Evolutionary conservation across 306 rosid genomes (phyloP).

Genomic region (Quercus robur): DNA sequence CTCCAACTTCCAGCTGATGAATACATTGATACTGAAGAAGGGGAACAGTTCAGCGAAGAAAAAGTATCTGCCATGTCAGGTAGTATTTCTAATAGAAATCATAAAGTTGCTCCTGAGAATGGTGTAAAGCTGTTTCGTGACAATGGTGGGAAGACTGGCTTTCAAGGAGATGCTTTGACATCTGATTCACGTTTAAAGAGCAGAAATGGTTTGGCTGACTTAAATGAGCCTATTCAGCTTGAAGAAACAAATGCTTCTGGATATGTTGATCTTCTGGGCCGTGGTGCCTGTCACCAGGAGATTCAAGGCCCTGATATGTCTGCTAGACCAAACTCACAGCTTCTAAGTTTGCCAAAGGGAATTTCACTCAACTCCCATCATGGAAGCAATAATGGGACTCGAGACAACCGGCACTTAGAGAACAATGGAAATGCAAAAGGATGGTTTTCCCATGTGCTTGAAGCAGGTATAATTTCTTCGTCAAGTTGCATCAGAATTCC

Average conservation of each 20-base stretch:
- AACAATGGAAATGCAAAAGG: slow-evolving; percentile 49
- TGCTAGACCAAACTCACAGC: slow-evolving; percentile 37
- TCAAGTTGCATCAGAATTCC: slow-evolving; percentile 9
- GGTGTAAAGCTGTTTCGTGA: slow-evolving; percentile 36
- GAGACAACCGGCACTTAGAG: slow-evolving; percentile 39
- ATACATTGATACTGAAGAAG: slow-evolving; percentile 76
- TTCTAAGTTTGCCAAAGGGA: slow-evolving; percentile 49
- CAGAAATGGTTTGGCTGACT: slow-evolving; percentile 68
- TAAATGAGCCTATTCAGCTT: slow-evolving; percentile 72
- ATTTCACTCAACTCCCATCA: slow-evolving; percentile 35
- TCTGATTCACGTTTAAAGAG: slow-evolving; percentile 40
- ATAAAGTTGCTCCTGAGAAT: slow-evolving; percentile 37
- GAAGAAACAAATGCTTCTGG: slow-evolving; percentile 67
- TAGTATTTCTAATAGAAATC: slow-evolving; percentile 37
- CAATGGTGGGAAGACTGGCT: slow-evolving; percentile 36
- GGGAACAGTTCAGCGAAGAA: slow-evolving; percentile 65
- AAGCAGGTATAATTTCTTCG: slow-evolving; percentile 60
- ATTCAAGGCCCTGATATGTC: slow-evolving; percentile 41
- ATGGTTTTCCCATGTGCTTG: slow-evolving; percentile 48
- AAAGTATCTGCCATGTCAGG: slow-evolving; percentile 40
- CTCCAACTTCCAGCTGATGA: slow-evolving; percentile 91
- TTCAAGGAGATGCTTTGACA: slow-evolving; percentile 44
- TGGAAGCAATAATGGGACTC: slow-evolving; percentile 37
- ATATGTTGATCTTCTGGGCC: slow-evolving; percentile 27
- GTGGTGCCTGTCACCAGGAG: slow-evolving; percentile 35